Base-by-base conservation (phyloP, 495 filamentous ascomycete genomes). In the Gamarada debralockiae region DNA sequence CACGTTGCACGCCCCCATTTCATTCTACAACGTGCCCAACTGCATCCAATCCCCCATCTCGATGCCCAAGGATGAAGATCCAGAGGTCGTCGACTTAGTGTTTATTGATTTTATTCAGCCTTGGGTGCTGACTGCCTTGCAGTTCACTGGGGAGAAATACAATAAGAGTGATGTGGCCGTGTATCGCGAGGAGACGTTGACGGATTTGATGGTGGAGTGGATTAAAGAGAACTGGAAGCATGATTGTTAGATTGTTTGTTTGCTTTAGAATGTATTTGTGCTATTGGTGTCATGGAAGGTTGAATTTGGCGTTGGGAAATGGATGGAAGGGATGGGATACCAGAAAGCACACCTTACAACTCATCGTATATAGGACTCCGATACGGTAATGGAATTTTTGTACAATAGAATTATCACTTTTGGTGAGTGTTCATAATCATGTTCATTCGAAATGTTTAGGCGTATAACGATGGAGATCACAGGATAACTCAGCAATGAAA, bases 91-190 rank as follows among this genome's bases (percentile, higher is more conserved):
- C 1, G 92, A 97, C 64, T 58, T 98, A 3, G 83, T 97, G 20
- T 98, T 93, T 65, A 75, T 92, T 41, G 91, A 95, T 59, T 98
- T 97, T 57, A 85, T 97, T 44, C 78, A 95, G 67, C 78, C 78
- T 33, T 89, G 85, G 75, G 72, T 97, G 44, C 61, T 90, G 39
- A 64, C 86, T 2, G 93, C 88, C 17, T 69, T 96, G 36, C 70
- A 71, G 55, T 86, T 87, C 61, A 74, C 79, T 15, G 83, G 85
- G 0, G 71, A 86, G 25, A 73, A 77, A 12, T 87, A 87, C 52
- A 63, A 60, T 18, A 67, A 67, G 22, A 70, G 77, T 3, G 76
- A 88, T 59, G 85, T 89, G 15, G 68, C 74, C 53, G 63, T 69
- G 21, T 96, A 89, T 62, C 77, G 87, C 64, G 73, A 81, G 14